These are phyloP conservation scores for Bertia moriformis DNA, from an alignment of 2,329 filamentous ascomycete species.

Conservation along the genomic window DNA sequence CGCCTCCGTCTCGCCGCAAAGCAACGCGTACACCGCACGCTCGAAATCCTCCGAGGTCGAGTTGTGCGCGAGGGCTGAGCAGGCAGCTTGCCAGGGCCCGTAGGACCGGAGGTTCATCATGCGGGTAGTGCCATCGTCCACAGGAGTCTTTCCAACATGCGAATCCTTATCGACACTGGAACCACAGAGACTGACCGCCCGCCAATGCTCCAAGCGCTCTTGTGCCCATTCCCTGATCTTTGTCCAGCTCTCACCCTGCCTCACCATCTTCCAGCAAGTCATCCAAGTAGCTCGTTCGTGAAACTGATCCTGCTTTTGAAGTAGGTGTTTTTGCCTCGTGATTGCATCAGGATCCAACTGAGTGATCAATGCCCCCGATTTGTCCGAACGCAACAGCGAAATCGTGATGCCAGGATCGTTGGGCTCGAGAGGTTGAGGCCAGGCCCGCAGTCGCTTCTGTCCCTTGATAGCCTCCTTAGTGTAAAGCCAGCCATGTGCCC, in stretches of 20 bases:
- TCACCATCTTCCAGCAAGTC: constrained; percentile 49
- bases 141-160: constrained; percentile 7
- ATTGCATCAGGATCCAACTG: constrained; percentile 51
- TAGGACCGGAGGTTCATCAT: constrained; percentile 23
- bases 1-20: constrained; percentile 39
- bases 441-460: constrained; percentile 41
- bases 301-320: constrained; percentile 41
- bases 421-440: constrained; percentile 27
- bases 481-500: constrained; percentile 46
- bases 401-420: constrained; percentile 21
- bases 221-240: constrained; percentile 43
- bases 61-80: constrained; percentile 25
- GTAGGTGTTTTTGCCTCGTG: constrained; percentile 33
- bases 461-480: constrained; percentile 49
- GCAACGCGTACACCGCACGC: constrained; percentile 43
- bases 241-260: constrained; percentile 37
- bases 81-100: constrained; percentile 19
- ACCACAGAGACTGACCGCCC: constrained; percentile 38
- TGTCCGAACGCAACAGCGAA: constrained; percentile 22
- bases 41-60: constrained; percentile 37
- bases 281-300: constrained; percentile 48
- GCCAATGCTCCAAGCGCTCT: constrained; percentile 42
- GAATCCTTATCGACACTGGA: not conserved
- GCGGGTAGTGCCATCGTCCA: constrained; percentile 19
- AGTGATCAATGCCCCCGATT: constrained; percentile 33